A percentile compares a stretch with the other conserved stretches of the same genome.
phyloP scores from a whole-genome alignment of 2,329 filamentous ascomycete species.

The Kalaharituber pfeilii region DNA sequence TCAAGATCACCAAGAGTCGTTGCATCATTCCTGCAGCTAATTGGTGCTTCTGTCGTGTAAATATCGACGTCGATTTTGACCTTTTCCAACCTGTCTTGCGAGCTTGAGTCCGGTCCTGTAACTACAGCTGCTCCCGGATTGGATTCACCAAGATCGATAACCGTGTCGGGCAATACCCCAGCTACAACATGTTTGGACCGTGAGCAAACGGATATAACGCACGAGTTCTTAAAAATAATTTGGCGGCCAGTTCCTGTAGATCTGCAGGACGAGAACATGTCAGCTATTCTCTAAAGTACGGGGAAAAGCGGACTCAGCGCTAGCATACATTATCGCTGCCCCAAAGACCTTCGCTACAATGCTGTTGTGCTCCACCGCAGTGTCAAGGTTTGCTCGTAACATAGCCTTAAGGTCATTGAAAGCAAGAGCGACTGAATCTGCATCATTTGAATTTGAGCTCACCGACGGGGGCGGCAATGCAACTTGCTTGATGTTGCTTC shows the following conservation, averaged over 20 bases:
- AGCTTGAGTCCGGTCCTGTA: no score
- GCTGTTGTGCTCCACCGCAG: not conserved
- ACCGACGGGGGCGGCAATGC: not conserved
- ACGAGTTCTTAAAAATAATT: not conserved
- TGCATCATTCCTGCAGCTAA: not conserved
- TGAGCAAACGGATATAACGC: not conserved
- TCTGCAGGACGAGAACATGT: no score
- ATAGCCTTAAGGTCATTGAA: not conserved
- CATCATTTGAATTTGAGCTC: not conserved
- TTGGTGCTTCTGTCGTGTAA: not conserved
- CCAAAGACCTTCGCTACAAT: not conserved
- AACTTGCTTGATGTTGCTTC: not conserved
- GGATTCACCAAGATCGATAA: not conserved
- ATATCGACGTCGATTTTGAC: not conserved
- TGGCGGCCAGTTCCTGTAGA: no score
- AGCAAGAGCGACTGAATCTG: not conserved
- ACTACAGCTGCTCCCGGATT: not conserved
- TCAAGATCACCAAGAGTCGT: not conserved
- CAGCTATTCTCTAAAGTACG: no score
- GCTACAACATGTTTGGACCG: not conserved
- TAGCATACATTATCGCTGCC: no score
- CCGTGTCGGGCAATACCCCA: not conserved
- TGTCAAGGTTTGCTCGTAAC: no score
- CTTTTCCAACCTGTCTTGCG: not conserved
- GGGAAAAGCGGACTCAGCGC: no score